These are phyloP conservation scores for Pseudozyma hubeiensis DNA, from an alignment of 1,284 basidiomycete genomes.

Conservation along the genomic window DNA sequence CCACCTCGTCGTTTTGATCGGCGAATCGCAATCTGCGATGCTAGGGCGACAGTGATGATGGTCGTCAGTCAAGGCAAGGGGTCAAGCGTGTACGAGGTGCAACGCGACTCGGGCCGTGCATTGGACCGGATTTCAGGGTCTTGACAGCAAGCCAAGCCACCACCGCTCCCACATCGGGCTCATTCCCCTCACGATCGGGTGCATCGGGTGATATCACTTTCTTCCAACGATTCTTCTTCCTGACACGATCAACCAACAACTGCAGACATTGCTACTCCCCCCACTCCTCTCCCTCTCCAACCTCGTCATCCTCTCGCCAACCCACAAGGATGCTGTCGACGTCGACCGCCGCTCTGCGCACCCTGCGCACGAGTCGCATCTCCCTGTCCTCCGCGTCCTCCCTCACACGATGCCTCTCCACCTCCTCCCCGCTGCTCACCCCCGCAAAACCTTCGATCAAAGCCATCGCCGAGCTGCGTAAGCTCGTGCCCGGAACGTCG, in stretches of 20 bases:
- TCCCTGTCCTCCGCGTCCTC: not conserved
- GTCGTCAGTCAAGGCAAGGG: too few species aligned
- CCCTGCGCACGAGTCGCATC: constrained; percentile 2
- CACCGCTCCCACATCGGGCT: too few species aligned
- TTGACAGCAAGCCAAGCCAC: too few species aligned
- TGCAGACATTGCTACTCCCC: not conserved
- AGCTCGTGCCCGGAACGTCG: constrained; percentile 77
- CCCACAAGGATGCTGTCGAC: constrained; percentile 6
- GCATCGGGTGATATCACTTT: not conserved
- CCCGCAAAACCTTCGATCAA: constrained; percentile 72
- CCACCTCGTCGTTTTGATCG: too few species aligned
- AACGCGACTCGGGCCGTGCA: constrained; percentile 4
- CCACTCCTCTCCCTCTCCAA: not conserved
- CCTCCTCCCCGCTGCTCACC: constrained; percentile 9
- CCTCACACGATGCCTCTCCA: constrained; percentile 13
- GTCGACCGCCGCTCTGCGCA: constrained; percentile 7
- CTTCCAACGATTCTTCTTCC: not conserved
- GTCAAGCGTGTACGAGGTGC: too few species aligned
- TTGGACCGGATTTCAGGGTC: not conserved
- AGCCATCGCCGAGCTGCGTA: constrained; percentile 86
- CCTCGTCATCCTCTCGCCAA: not conserved
- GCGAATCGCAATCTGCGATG: not conserved
- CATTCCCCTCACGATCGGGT: too few species aligned
- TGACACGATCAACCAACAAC: not conserved
- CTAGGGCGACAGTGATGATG: not conserved